These are phyloP conservation scores for Bidens hawaiensis DNA, from an alignment of 140 eudicot genomes.

Conservation along the genomic window DNA sequence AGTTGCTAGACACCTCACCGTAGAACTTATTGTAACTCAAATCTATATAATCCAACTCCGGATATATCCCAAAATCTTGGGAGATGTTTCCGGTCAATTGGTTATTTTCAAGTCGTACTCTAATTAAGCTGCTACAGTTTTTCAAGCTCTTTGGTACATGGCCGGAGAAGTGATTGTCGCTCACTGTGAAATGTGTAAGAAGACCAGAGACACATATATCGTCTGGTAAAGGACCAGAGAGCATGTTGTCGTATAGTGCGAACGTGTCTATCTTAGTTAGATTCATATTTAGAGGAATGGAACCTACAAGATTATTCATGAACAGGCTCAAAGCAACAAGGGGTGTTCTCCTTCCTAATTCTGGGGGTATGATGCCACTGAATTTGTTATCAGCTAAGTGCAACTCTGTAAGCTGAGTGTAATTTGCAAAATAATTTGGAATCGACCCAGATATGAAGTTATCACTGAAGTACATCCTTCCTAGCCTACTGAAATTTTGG, in stretches of 20 bases:
- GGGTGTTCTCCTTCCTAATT: background rate
- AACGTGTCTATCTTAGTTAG: background rate
- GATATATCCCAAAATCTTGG: background rate
- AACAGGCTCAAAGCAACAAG: background rate
- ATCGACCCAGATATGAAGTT: background rate
- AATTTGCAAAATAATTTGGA: background rate
- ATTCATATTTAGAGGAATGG: background rate
- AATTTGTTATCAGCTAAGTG: background rate
- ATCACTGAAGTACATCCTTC: background rate
- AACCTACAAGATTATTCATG: background rate
- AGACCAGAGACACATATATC: background rate
- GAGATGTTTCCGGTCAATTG: background rate
- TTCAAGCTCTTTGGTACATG: background rate
- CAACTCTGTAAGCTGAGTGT: background rate
- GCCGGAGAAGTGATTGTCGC: background rate
- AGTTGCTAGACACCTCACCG: constrained; percentile 2
- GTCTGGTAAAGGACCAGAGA: background rate
- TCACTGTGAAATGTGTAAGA: background rate
- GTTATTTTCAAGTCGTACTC: background rate
- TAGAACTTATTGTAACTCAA: background rate
- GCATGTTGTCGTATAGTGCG: background rate
- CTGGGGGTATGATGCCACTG: constrained; percentile 1
- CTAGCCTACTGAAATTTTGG: background rate
- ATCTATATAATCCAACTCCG: background rate
- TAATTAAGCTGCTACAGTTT: background rate